These are phyloP conservation scores for Nephelium lappaceum DNA, from an alignment of 345 rosid species.

Conservation along the genomic window DNA sequence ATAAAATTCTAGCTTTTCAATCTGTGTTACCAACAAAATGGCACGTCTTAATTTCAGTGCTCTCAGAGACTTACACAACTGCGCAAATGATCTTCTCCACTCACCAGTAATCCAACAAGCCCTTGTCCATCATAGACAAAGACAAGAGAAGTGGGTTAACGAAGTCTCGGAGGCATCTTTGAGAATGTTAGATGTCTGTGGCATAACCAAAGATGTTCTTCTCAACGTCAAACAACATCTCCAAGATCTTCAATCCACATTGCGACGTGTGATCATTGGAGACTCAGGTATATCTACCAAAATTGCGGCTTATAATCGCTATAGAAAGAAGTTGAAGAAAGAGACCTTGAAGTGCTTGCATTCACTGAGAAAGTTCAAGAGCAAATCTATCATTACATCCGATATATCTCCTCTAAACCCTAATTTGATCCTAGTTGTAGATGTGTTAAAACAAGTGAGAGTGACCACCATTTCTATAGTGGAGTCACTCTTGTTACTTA, in stretches of 20 bases:
- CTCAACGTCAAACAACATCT: constrained; percentile 60
- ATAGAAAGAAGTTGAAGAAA: constrained; percentile 64
- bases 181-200: constrained; percentile 70
- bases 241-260: constrained; percentile 49
- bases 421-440: constrained; percentile 46
- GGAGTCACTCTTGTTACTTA: constrained; percentile 62
- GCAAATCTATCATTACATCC: constrained; percentile 17
- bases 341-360: constrained; percentile 65
- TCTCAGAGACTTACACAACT: constrained; percentile 69
- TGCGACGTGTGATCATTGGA: constrained; percentile 40
- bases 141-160: constrained; percentile 57
- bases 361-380: constrained; percentile 50
- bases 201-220: constrained; percentile 62
- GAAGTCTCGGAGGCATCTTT: constrained; percentile 67
- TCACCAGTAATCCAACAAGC: constrained; percentile 56
- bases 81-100: constrained; percentile 70
- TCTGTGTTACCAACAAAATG: constrained; percentile 27
- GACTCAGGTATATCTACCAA: constrained; percentile 46
- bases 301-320: constrained; percentile 50
- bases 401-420: constrained; percentile 28
- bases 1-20: background rate
- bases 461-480: constrained; percentile 48
- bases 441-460: constrained; percentile 68
- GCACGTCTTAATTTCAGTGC: constrained; percentile 57
- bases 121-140: constrained; percentile 30